phyloP scores from a whole-genome alignment of 2,329 filamentous ascomycete genomes.

The Xylaria digitata region DNA sequence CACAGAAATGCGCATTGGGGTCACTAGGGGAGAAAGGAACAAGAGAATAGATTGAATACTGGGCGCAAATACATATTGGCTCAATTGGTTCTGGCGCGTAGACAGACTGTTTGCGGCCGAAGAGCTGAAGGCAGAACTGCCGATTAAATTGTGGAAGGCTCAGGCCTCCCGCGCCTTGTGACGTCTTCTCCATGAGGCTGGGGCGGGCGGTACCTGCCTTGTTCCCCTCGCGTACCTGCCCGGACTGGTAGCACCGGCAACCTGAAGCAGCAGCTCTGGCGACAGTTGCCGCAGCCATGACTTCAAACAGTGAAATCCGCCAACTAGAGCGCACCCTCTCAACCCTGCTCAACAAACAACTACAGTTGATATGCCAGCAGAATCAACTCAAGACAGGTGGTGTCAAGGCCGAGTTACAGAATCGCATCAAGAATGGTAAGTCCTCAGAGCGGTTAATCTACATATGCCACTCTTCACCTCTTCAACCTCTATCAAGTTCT shows the following conservation, averaged over 20 bases:
- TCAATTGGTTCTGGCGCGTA: constrained; percentile 1
- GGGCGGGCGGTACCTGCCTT: constrained; percentile 29
- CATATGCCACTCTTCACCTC: not conserved
- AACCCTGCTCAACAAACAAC: constrained; percentile 68
- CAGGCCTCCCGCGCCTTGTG: constrained; percentile 5
- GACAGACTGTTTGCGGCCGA: not conserved
- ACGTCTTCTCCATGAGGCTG: constrained; percentile 48
- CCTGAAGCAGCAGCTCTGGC: not conserved
- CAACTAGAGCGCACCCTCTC: constrained; percentile 58
- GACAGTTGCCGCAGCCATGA: constrained; percentile 39
- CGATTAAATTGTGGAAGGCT: constrained; percentile 1
- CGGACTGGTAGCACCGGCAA: constrained; percentile 38
- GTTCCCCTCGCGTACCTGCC: constrained; percentile 41
- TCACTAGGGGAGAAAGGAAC: not conserved
- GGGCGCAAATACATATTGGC: not conserved
- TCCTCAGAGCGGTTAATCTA: constrained; percentile 42
- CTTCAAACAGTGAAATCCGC: constrained; percentile 55
- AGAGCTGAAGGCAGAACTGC: constrained; percentile 8
- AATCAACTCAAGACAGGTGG: constrained; percentile 84
- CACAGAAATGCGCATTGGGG: constrained; percentile 14
- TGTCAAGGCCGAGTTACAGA: constrained; percentile 85
- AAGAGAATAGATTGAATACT: not conserved
- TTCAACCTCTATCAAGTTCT: not conserved
- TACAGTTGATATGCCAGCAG: constrained; percentile 81
- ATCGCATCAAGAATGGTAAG: constrained; percentile 82